Base-by-base conservation (phyloP, 2,329 filamentous ascomycete genomes). In the Trichoderma lentiforme region DNA sequence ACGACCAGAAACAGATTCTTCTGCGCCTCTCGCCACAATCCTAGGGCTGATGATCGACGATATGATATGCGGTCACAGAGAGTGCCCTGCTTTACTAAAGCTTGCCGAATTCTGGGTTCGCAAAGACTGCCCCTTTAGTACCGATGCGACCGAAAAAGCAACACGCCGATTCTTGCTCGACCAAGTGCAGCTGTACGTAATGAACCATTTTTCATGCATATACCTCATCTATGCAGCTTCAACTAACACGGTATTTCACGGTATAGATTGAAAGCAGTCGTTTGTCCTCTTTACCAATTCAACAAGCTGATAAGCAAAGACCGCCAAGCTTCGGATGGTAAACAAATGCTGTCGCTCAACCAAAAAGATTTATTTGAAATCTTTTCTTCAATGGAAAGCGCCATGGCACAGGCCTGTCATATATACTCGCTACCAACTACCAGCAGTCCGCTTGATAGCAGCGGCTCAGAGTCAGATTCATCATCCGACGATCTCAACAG, bases 1-100 rank as follows among this genome's bases (percentile, higher is more conserved):
- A 26, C 47, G 32, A 30, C 64, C 51, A 67, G 64, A 67, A 39
- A 67, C 64, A 14, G 64, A 67, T 26, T 58, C 64, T 21, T 67
- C 21, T 28, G 51, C 47, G 15, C 64, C 64, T 4, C 64, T 67
- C 2, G 51, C 51, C 12, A 67, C 64, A 8, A 67, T 67, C 51
- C 11, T 67, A 2, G 64, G 64, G 2, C 24, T 67, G 15, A 67
- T 67, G 64, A 67, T 67, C 6, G 64, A 67, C 26, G 64, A 67
- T 14, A 67, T 67, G 51, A 67, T 67, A 58, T 67, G 64, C n/a
- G 64, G 64, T 4, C 64, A 67, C 9, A 67, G 64, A 28, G 64
- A 67, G 12, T 67, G 64, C 11, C 64, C 64, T 30, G 64, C 64
- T 28, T 24, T 67, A 6, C 32, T 67, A 15, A 67, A 67, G 24